These are phyloP conservation scores for Naganishia onofrii DNA, from an alignment of 768 basidiomycete species.

Conservation along the genomic window DNA sequence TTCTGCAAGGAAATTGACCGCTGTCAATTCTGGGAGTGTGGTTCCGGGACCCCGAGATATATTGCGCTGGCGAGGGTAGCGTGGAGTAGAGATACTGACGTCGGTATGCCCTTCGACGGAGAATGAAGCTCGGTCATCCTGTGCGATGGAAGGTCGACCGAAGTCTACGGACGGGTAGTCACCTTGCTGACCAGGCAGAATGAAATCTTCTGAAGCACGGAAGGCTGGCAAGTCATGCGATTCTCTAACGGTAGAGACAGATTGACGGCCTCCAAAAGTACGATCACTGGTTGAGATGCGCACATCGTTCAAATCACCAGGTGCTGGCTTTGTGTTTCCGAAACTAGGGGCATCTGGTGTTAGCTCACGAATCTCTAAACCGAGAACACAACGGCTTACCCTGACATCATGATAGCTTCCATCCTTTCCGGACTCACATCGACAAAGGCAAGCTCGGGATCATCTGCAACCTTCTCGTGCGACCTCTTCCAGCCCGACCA, in stretches of 20 bases:
- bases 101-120: slow-evolving; percentile 3
- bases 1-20: slow-evolving; percentile 21
- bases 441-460: neutral
- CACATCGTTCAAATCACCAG: neutral
- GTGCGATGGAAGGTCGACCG: slow-evolving; percentile 10
- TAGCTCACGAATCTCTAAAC: neutral
- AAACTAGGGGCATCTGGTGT: neutral
- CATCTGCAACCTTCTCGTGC: neutral
- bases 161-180: slow-evolving; percentile 27
- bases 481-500: slow-evolving; percentile 15
- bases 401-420: slow-evolving; percentile 4
- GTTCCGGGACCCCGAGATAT: slow-evolving; percentile 1
- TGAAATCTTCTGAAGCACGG: slow-evolving; percentile 29
- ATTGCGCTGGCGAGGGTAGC: slow-evolving; percentile 8
- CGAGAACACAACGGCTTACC: slow-evolving; percentile 11
- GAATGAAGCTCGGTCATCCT: slow-evolving; percentile 6
- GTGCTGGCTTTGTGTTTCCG: neutral
- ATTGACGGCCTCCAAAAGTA: slow-evolving; percentile 7
- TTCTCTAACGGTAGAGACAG: slow-evolving; percentile 24
- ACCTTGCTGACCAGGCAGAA: slow-evolving; percentile 21
- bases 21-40: slow-evolving; percentile 14
- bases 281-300: neutral
- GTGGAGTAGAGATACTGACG: neutral
- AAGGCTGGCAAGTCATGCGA: slow-evolving; percentile 32
- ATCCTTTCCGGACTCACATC: slow-evolving; percentile 19